A percentile compares a stretch with the other conserved stretches of the same genome.
Conservation (phyloP, 2,329 filamentous ascomycete genomes). For the Rhinocladiella mackenziei region DNA sequence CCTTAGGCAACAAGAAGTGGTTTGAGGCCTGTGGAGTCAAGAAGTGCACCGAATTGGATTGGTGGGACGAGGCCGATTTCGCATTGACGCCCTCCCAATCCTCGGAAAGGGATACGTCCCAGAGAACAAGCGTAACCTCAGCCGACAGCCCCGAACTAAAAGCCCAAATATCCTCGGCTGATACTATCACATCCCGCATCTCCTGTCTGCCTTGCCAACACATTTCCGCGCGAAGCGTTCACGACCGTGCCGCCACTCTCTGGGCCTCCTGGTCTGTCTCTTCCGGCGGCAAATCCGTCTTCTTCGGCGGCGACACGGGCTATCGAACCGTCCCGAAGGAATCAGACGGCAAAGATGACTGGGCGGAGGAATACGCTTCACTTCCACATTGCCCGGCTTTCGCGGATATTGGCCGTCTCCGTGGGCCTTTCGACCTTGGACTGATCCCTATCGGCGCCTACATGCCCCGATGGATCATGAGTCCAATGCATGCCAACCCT, state of each 20-base stretch:
- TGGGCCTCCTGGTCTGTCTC: constrained; percentile 84
- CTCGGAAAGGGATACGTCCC: constrained; percentile 27
- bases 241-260: constrained; percentile 71
- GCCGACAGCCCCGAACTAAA: constrained; percentile 25
- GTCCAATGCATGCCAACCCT: constrained; percentile 78
- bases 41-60: constrained; percentile 85
- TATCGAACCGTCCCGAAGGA: constrained; percentile 73
- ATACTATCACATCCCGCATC: constrained; percentile 65
- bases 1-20: constrained; percentile 77
- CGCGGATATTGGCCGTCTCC: constrained; percentile 70
- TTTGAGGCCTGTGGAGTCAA: constrained; percentile 66
- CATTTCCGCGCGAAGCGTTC: constrained; percentile 62
- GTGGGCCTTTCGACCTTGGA: constrained; percentile 85
- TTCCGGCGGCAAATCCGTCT: constrained; percentile 48
- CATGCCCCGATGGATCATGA: constrained; percentile 61
- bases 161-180: constrained; percentile 28
- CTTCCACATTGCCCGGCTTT: constrained; percentile 76
- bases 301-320: constrained; percentile 63
- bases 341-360: constrained; percentile 64
- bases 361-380: constrained; percentile 61
- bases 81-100: constrained; percentile 49
- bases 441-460: constrained; percentile 94
- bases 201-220: constrained; percentile 84
- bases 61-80: constrained; percentile 86
- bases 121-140: constrained; percentile 29